phyloP scores from a whole-genome alignment of 768 basidiomycete species.

The Peribolospora kevripleyi region DNA sequence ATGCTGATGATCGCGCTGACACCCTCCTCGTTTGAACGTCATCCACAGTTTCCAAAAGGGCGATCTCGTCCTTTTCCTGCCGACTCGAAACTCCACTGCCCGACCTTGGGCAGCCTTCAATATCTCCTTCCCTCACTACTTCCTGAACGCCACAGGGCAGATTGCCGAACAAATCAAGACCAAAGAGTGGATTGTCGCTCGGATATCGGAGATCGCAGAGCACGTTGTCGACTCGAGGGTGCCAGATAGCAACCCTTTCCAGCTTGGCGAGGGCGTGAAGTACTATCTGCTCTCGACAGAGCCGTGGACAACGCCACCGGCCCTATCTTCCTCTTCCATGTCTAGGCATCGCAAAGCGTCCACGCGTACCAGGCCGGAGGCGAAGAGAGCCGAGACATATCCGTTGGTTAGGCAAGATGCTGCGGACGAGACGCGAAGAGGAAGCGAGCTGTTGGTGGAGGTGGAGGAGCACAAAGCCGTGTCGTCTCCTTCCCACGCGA shows the following conservation, averaged over 20 bases:
- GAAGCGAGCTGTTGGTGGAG: no score
- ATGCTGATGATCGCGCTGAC: not conserved
- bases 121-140: slow-evolving; percentile 92
- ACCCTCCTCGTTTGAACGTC: no score
- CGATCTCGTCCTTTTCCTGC: slow-evolving; percentile 82
- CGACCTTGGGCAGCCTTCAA: slow-evolving; percentile 99
- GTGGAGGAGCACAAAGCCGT: no score
- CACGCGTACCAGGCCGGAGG: no score
- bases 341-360: no score
- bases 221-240: slow-evolving; percentile 60
- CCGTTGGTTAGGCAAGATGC: no score
- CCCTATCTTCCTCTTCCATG: no score
- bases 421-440: no score
- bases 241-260: slow-evolving; percentile 65
- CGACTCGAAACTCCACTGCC: slow-evolving; percentile 75
- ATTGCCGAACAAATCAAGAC: slow-evolving; percentile 71
- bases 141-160: slow-evolving; percentile 64
- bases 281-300: slow-evolving; percentile 86
- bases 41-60: slow-evolving; percentile 47
- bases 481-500: no score
- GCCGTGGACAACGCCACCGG: slow-evolving; percentile 42
- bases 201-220: slow-evolving; percentile 70
- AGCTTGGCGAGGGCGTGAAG: slow-evolving; percentile 64
- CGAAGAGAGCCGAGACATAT: no score
- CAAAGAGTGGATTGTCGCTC: slow-evolving; percentile 77